Base-by-base conservation (phyloP, 345 rosid genomes). In the Draba incana region DNA sequence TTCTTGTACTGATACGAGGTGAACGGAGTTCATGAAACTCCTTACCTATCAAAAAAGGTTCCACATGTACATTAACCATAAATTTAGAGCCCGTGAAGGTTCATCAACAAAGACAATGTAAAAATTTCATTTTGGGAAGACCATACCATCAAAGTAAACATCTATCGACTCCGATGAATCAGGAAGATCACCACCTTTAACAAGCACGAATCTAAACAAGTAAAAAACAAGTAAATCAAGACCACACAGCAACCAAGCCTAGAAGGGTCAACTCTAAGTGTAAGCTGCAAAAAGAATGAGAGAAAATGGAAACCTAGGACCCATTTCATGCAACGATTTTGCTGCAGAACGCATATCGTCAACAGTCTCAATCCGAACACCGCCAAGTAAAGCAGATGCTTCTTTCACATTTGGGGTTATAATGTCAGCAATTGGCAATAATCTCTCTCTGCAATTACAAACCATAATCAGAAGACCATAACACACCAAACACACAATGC, bases 181-280 rank as follows among this genome's bases (percentile, higher is more conserved):
- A 30, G 92, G 96, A 42, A 94, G 96, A 72, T 94, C 92, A 48
- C 99, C 97, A 42, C 99, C 99, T 83, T 94, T 91, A 67, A 94
- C 90, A 74, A 91, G 92, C 27, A 94, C 96, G 10, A 70, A 84
- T 81, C 99, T 94, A 86, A 53, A 67, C 73, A 56, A 20, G 48
- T 75, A 56, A 49, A 3, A 10, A 28, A 56, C 0, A 56, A 64
- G 33, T 31, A 24, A 47, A 68, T 68, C 54, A 68, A 39, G 31
- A 54, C 38, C 54, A 44, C 38, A 67, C 38, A 7, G 10, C n/a
- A 51, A 51, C 13, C 62, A 50, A 58, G 25, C 10, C 41, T 35
- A 54, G 14, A 31, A 62, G 14, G 38, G 53, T 5, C 14, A 53
- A 31, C 70, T 30, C 45, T 1, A n/a, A 46, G 8, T 24, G n/a